A percentile compares a stretch with the other conserved stretches of the same genome.
Conservation (phyloP, 176 grass and related monocot species). For the Oryza rufipogon region DNA sequence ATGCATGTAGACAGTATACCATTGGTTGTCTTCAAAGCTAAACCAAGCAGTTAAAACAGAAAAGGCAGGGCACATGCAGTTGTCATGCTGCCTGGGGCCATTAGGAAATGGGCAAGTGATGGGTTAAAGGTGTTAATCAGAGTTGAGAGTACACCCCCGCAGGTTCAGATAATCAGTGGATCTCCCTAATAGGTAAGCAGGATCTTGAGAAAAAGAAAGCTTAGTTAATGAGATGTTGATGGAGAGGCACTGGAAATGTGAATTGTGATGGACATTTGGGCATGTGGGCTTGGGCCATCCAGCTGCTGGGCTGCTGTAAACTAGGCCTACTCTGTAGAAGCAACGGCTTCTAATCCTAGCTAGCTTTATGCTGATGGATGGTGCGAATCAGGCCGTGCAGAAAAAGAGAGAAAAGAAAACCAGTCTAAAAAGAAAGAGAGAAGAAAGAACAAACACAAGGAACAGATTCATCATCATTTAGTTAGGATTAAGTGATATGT, state of each 20-base stretch:
- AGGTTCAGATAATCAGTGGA: not conserved
- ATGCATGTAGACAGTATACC: not conserved
- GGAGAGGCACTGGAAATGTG: not conserved
- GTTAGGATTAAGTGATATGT: not conserved
- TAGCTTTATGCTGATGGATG: not conserved
- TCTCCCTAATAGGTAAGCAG: not conserved
- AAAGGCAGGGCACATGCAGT: not conserved
- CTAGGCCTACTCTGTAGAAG: not conserved
- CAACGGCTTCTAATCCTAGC: no score
- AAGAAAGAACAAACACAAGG: not conserved
- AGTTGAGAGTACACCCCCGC: not conserved
- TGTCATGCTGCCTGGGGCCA: not conserved
- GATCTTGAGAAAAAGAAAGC: not conserved
- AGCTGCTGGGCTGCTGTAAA: not conserved
- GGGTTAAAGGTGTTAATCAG: conserved; percentile 16
- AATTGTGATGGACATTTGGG: not conserved
- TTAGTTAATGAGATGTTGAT: not conserved
- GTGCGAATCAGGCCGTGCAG: not conserved
- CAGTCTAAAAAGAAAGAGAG: no score
- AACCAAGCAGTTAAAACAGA: not conserved
- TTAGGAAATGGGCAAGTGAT: conserved; percentile 29
- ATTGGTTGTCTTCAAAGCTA: conserved; percentile 29
- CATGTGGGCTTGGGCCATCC: not conserved
- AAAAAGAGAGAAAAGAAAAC: not conserved
- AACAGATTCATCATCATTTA: not conserved